phyloP scores from a whole-genome alignment of 1,139 yeast genomes.

The Spathaspora sp. region DNA sequence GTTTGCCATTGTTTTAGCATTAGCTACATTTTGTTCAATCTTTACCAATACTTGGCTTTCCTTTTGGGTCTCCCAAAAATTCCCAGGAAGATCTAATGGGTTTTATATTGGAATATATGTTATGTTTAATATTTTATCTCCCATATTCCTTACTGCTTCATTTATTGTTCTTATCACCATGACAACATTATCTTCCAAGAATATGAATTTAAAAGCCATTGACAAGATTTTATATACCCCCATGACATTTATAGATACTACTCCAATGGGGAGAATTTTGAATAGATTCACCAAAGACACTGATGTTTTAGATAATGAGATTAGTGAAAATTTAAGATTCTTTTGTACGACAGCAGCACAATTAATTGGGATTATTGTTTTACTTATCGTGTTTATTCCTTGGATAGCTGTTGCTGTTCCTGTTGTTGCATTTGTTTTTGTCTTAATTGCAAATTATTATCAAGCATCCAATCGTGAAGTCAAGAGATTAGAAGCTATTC shows the following conservation, averaged over 20 bases:
- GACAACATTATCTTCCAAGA: constrained; percentile 49
- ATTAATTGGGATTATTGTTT: constrained; percentile 60
- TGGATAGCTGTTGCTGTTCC: constrained; percentile 75
- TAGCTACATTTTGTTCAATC: constrained; percentile 57
- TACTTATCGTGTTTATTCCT: constrained; percentile 69
- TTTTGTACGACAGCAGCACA: constrained; percentile 50
- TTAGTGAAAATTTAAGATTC: constrained; percentile 58
- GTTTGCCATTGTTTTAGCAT: constrained; percentile 21
- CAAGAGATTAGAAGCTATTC: constrained; percentile 43
- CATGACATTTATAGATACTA: constrained; percentile 57
- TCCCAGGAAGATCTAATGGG: constrained; percentile 42
- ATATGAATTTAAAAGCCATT: constrained; percentile 44
- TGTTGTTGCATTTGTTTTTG: constrained; percentile 45
- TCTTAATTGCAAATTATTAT: constrained; percentile 58
- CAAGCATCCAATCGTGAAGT: constrained; percentile 40
- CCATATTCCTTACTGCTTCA: constrained; percentile 36
- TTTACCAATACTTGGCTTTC: constrained; percentile 84
- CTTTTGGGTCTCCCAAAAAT: constrained; percentile 71
- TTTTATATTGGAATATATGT: constrained; percentile 76
- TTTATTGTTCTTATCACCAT: constrained; percentile 50
- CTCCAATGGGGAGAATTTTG: constrained; percentile 61
- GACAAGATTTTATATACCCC: constrained; percentile 50
- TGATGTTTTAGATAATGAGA: constrained; percentile 76
- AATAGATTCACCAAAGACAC: constrained; percentile 78
- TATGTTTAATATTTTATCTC: constrained; percentile 48